phyloP scores from a whole-genome alignment of 108 stramenopile species.

The Cyclotella cryptica region DNA sequence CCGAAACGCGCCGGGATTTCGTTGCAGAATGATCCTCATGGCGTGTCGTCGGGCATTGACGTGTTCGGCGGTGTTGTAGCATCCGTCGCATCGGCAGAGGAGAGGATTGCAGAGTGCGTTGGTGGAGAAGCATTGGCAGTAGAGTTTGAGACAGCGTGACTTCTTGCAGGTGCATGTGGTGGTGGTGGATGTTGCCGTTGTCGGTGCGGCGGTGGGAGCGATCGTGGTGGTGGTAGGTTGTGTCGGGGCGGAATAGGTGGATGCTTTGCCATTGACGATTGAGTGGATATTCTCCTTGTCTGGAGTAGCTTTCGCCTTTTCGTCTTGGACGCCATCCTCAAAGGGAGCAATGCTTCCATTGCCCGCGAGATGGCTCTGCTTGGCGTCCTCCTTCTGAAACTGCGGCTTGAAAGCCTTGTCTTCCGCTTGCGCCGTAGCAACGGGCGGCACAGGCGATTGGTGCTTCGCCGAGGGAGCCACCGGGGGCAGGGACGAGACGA shows the following conservation, averaged over 20 bases:
- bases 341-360: too few relatives aligned
- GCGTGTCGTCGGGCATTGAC: slow-evolving; percentile 78
- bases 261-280: background rate
- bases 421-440: background rate
- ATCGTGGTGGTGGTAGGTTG: background rate
- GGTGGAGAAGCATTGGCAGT: slow-evolving; percentile 96
- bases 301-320: too few relatives aligned
- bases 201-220: too few relatives aligned
- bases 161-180: slow-evolving; percentile 96
- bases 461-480: background rate
- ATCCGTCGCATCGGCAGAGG: slow-evolving; percentile 75
- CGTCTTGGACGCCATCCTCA: too few relatives aligned
- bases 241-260: background rate
- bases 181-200: slow-evolving; percentile 2
- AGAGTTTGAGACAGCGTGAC: slow-evolving; percentile 96
- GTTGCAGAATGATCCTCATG: slow-evolving; percentile 76
- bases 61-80: slow-evolving; percentile 71
- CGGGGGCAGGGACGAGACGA: background rate
- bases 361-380: too few relatives aligned
- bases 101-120: slow-evolving; percentile 73
- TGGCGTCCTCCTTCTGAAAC: slow-evolving; percentile 2
- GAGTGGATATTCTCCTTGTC: background rate
- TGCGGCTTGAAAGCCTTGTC: slow-evolving; percentile 1
- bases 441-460: background rate
- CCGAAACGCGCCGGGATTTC: slow-evolving; percentile 92